Conservation (phyloP, 257 asterid genomes). For the Ilex asprella region DNA sequence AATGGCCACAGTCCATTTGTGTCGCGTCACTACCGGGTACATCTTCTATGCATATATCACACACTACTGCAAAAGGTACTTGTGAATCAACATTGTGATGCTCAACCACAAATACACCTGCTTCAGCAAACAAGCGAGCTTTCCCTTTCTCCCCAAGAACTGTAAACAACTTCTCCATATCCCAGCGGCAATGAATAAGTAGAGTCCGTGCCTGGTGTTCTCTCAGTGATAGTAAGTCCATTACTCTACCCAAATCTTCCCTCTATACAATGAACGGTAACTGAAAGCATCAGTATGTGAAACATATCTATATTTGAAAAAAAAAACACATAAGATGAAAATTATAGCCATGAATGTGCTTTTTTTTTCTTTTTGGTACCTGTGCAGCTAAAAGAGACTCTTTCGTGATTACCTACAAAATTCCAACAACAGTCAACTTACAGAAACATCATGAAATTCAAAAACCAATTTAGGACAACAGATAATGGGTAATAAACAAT, state of each 20-base stretch:
- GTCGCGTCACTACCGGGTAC: conserved; percentile 50
- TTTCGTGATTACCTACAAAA: conserved; percentile 71
- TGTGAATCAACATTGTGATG: conserved; percentile 28
- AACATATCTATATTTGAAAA: neutral
- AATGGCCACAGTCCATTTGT: conserved; percentile 90
- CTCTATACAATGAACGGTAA: conserved; percentile 39
- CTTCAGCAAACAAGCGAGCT: conserved; percentile 63
- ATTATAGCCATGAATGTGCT: neutral
- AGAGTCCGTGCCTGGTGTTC: conserved; percentile 95
- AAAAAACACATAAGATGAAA: neutral
- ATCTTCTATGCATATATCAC: conserved; percentile 78
- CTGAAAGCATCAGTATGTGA: conserved; percentile 6
- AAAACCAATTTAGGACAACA: neutral
- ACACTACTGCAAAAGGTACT: conserved; percentile 38
- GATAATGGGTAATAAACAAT: neutral
- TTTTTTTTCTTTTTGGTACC: conserved; percentile 32
- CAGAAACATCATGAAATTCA: conserved; percentile 5
- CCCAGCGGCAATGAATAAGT: conserved; percentile 90
- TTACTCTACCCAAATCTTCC: conserved; percentile 73
- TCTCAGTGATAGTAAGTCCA: conserved; percentile 79
- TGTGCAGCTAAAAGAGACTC: conserved; percentile 94
- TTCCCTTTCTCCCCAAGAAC: conserved; percentile 84
- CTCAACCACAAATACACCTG: conserved; percentile 61
- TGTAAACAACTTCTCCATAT: conserved; percentile 63
- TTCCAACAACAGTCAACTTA: conserved; percentile 3